Conservation (phyloP, 2,329 filamentous ascomycete genomes). For the Nothopassalora personata region DNA sequence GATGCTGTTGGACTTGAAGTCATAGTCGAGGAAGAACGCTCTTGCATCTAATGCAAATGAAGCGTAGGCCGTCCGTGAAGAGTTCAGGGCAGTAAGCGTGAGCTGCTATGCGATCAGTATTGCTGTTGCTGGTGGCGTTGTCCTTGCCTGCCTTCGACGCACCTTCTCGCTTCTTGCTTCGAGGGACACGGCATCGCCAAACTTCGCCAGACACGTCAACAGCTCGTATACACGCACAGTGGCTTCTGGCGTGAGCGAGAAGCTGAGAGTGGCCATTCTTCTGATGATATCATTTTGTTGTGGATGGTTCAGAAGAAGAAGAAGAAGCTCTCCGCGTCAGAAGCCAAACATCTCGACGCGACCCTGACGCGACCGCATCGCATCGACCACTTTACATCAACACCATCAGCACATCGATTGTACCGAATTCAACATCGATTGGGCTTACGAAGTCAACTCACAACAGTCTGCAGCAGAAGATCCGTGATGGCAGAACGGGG, state of each 20-base stretch:
- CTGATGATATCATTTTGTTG: constrained; percentile 1
- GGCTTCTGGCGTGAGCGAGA: constrained; percentile 68
- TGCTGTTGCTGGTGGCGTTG: neutral
- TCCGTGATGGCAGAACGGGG: constrained; percentile 9
- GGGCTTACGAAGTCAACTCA: neutral
- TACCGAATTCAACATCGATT: neutral
- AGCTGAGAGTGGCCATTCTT: constrained; percentile 53
- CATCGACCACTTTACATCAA: constrained; percentile 6
- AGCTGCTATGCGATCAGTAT: constrained; percentile 47
- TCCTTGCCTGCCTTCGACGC: constrained; percentile 12
- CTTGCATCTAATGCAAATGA: constrained; percentile 63
- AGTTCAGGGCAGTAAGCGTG: constrained; percentile 68
- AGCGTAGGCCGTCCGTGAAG: constrained; percentile 74
- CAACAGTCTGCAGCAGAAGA: constrained; percentile 2
- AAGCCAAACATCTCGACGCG: neutral
- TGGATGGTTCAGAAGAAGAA: neutral
- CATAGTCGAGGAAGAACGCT: constrained; percentile 68
- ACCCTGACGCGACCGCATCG: constrained; percentile 5
- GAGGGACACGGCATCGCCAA: constrained; percentile 72
- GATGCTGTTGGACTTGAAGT: constrained; percentile 43
- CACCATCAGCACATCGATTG: constrained; percentile 1
- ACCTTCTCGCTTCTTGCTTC: constrained; percentile 67
- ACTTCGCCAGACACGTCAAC: constrained; percentile 69
- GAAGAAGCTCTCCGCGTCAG: neutral
- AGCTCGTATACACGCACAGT: constrained; percentile 66